Conservation (phyloP, 345 rosid genomes). For the Carallia pectinifolia region DNA sequence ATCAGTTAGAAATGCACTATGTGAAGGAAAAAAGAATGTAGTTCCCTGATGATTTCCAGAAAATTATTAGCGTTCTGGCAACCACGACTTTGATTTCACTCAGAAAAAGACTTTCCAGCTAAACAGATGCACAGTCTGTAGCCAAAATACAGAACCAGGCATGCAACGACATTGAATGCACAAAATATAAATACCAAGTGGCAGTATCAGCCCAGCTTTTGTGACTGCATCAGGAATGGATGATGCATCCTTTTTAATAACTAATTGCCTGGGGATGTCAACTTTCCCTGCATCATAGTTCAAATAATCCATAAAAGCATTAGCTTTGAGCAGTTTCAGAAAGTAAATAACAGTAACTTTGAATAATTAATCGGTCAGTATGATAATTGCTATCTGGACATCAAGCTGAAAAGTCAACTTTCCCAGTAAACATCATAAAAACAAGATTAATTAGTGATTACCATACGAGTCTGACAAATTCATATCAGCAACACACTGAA, state of each 20-base stretch:
- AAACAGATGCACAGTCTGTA: constrained; percentile 10
- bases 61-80: constrained; percentile 2
- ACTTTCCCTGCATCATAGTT: constrained; percentile 52
- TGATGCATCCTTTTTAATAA: constrained; percentile 61
- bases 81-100: background rate
- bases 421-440: background rate
- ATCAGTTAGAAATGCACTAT: background rate
- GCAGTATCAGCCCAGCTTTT: constrained; percentile 60
- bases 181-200: constrained; percentile 48
- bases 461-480: constrained; percentile 55
- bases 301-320: background rate
- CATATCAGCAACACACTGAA: constrained; percentile 80
- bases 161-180: background rate
- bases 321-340: constrained; percentile 10
- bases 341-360: background rate
- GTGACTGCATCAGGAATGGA: constrained; percentile 59
- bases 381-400: background rate
- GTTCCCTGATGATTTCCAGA: background rate
- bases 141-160: background rate
- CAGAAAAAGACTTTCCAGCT: constrained; percentile 2
- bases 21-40: background rate
- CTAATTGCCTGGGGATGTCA: constrained; percentile 62
- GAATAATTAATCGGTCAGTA: too few species aligned
- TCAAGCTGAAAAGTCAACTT: background rate
- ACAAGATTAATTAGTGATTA: constrained; percentile 15